Evolutionary conservation across 768 basidiomycete genomes (phyloP).

Genomic region (Tricholoma bakamatsutake): DNA sequence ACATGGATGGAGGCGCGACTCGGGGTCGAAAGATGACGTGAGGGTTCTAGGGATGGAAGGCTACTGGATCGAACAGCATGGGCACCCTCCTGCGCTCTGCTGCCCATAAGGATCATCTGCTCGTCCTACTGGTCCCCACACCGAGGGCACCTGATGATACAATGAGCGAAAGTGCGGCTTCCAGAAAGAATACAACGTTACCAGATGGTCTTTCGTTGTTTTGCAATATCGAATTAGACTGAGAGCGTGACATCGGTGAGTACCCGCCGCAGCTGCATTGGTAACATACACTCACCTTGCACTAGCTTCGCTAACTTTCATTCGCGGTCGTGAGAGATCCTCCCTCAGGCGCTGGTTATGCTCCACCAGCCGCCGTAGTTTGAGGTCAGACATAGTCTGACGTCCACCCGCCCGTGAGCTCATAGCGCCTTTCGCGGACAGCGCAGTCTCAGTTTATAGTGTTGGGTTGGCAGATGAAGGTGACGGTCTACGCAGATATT

Average conservation of each 20-base stretch:
- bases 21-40: not conserved
- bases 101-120: conserved; percentile 91
- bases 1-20: not conserved
- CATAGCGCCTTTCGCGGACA: conserved; percentile 31
- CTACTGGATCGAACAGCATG: conserved; percentile 62
- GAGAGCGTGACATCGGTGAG: conserved; percentile 10
- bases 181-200: conserved; percentile 16
- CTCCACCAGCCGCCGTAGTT: conserved; percentile 88
- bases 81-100: conserved; percentile 40
- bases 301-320: conserved; percentile 89
- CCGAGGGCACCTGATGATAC: conserved; percentile 71
- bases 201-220: conserved; percentile 80
- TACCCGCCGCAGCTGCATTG: not conserved
- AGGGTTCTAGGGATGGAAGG: not conserved
- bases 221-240: conserved; percentile 95
- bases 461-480: conserved; percentile 6
- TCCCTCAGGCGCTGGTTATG: conserved; percentile 91
- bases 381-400: conserved; percentile 97
- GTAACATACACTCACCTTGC: conserved; percentile 54
- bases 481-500: not conserved
- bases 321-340: conserved; percentile 83
- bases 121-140: conserved; percentile 94
- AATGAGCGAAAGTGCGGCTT: not conserved
- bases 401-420: conserved; percentile 55
- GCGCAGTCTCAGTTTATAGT: conserved; percentile 11